phyloP scores from a whole-genome alignment of 169 alveolate genomes.

The Cryptosporidium sp. region DNA sequence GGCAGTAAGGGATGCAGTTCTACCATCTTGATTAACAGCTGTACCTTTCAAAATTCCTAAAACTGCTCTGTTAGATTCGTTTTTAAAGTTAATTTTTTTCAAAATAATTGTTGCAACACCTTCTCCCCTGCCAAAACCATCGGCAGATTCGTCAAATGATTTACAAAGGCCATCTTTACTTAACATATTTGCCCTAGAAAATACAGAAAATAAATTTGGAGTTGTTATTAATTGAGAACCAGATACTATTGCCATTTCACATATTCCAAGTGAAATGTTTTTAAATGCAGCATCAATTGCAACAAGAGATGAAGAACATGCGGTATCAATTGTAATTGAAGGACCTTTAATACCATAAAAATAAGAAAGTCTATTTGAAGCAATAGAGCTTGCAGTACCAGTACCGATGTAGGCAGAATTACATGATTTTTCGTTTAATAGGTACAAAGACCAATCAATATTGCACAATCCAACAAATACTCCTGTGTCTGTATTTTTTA shows the following conservation, averaged over 20 bases:
- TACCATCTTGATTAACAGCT: slow-evolving; percentile 81
- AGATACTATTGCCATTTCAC: slow-evolving; percentile 63
- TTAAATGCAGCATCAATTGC: slow-evolving; percentile 65
- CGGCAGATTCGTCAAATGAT: slow-evolving; percentile 81
- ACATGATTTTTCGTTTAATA: slow-evolving; percentile 16
- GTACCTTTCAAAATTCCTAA: slow-evolving; percentile 75
- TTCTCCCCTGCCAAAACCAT: slow-evolving; percentile 83
- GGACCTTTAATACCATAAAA: slow-evolving; percentile 70
- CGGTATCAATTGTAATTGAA: slow-evolving; percentile 69
- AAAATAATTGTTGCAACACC: slow-evolving; percentile 80
- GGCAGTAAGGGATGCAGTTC: slow-evolving; percentile 82
- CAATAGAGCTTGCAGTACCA: slow-evolving; percentile 65
- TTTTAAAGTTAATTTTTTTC: slow-evolving; percentile 17
- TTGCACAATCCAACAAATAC: slow-evolving; percentile 82
- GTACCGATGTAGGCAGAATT: slow-evolving; percentile 55
- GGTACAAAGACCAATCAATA: slow-evolving; percentile 78
- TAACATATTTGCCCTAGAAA: slow-evolving; percentile 80
- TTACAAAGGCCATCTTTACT: slow-evolving; percentile 80
- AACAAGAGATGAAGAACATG: slow-evolving; percentile 72
- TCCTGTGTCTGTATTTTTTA: slow-evolving; percentile 76
- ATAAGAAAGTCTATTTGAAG: slow-evolving; percentile 56
- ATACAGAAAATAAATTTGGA: slow-evolving; percentile 76
- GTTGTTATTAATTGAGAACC: slow-evolving; percentile 75
- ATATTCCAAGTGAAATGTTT: slow-evolving; percentile 28
- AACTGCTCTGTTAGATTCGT: slow-evolving; percentile 21